phyloP scores from a whole-genome alignment of 805 yeast genomes.

The Ogataea salicorniae region DNA sequence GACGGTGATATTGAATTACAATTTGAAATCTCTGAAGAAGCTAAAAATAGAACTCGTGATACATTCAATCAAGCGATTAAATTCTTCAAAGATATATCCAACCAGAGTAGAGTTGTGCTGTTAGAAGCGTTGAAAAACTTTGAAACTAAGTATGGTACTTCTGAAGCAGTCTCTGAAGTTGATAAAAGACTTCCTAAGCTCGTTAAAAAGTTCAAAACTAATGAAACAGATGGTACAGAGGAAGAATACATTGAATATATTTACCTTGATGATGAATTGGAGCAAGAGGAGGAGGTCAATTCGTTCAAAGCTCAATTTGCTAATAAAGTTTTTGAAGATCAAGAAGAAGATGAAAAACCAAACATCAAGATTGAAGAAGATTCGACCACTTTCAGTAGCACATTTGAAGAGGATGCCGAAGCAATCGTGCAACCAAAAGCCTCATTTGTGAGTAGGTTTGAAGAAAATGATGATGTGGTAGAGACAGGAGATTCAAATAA shows the following conservation, averaged over 20 bases:
- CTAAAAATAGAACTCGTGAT: slow-evolving; percentile 41
- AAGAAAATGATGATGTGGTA: slow-evolving; percentile 2
- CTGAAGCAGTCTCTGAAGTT: slow-evolving; percentile 32
- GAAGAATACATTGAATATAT: slow-evolving; percentile 55
- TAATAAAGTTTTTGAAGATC: slow-evolving; percentile 1
- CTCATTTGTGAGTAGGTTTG: slow-evolving; percentile 2
- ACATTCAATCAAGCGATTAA: slow-evolving; percentile 52
- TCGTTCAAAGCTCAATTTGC: not conserved
- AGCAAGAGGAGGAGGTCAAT: slow-evolving; percentile 11
- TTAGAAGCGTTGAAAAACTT: slow-evolving; percentile 60
- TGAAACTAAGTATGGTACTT: slow-evolving; percentile 58
- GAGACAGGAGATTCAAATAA: slow-evolving; percentile 1
- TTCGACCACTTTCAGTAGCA: not conserved
- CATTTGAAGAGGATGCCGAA: not conserved
- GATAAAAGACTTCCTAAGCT: slow-evolving; percentile 48
- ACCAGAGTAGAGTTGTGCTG: slow-evolving; percentile 45
- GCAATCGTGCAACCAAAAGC: too few relatives aligned
- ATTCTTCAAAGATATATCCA: slow-evolving; percentile 34
- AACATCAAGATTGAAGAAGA: not conserved
- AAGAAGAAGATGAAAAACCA: slow-evolving; percentile 1
- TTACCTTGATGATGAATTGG: slow-evolving; percentile 58
- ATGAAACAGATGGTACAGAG: slow-evolving; percentile 39
- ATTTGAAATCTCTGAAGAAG: slow-evolving; percentile 42
- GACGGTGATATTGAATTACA: slow-evolving; percentile 45
- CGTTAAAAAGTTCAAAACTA: slow-evolving; percentile 39